A percentile compares a stretch with the other conserved stretches of the same genome.
phyloP scores from a whole-genome alignment of 1,284 basidiomycete genomes.

The Moniliophthora roreri region DNA sequence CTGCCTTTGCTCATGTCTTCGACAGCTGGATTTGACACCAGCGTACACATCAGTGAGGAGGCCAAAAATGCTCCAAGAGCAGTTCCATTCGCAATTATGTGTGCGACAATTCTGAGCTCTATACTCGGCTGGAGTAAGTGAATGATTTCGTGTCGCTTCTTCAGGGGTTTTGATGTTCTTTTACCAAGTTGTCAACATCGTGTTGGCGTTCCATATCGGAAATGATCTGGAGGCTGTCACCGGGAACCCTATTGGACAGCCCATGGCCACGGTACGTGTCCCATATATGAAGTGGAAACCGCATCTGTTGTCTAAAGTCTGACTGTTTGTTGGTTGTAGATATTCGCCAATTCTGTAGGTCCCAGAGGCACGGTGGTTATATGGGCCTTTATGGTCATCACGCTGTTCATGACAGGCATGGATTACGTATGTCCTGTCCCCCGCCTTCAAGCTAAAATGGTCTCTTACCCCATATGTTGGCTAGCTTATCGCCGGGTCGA shows the following conservation, averaged over 20 bases:
- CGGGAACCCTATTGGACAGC: constrained; percentile 11
- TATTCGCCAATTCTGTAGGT: constrained; percentile 10
- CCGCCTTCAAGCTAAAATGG: too few species aligned
- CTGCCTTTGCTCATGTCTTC: background rate
- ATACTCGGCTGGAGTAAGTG: constrained; percentile 10
- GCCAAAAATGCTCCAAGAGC: constrained; percentile 7
- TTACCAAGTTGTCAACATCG: constrained; percentile 14
- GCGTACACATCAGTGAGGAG: constrained; percentile 60
- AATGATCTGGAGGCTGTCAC: constrained; percentile 9
- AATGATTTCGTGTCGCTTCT: too few species aligned
- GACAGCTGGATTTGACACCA: constrained; percentile 52
- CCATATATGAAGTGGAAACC: background rate
- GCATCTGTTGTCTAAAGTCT: background rate
- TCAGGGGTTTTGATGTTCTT: too few species aligned
- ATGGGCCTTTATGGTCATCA: constrained; percentile 11
- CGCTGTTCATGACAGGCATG: constrained; percentile 9
- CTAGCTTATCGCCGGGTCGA: constrained; percentile 10
- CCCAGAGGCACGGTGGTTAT: constrained; percentile 9
- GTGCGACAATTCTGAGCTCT: constrained; percentile 1
- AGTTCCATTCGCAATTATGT: constrained; percentile 10
- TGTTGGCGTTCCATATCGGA: constrained; percentile 14
- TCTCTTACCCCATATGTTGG: background rate
- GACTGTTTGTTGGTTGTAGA: too few species aligned
- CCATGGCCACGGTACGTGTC: constrained; percentile 14
- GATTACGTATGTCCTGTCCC: constrained; percentile 2